phyloP scores from a whole-genome alignment of 257 asterid genomes.

The Petunia axillaris region DNA sequence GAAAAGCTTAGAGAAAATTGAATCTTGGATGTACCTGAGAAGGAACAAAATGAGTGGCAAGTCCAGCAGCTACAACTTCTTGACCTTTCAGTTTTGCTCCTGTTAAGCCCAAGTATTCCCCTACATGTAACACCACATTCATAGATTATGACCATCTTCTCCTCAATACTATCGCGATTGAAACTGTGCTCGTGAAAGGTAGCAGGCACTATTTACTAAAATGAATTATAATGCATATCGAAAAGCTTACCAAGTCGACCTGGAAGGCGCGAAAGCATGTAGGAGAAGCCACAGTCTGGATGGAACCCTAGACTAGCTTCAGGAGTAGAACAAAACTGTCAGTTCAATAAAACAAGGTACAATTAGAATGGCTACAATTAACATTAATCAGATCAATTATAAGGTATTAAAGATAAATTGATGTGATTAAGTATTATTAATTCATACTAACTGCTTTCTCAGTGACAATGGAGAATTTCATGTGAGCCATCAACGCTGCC shows the following conservation, averaged over 20 bases:
- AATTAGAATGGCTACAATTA: conserved; percentile 38
- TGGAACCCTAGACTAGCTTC: conserved; percentile 93
- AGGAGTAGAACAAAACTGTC: conserved; percentile 89
- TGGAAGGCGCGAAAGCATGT: conserved; percentile 70
- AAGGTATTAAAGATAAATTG: not conserved
- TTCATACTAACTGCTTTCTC: conserved; percentile 71
- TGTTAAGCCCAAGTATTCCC: conserved; percentile 83
- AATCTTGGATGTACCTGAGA: conserved; percentile 52
- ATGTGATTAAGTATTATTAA: not conserved
- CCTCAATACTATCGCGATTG: not conserved
- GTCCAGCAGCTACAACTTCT: conserved; percentile 81
- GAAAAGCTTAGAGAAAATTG: not conserved
- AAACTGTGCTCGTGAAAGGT: no score
- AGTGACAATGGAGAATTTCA: conserved; percentile 89
- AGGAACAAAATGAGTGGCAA: conserved; percentile 88
- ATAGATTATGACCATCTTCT: not conserved
- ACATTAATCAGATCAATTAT: not conserved
- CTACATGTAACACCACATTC: conserved; percentile 33
- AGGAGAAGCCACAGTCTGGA: conserved; percentile 89
- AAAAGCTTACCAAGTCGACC: conserved; percentile 68
- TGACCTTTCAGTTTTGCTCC: conserved; percentile 82
- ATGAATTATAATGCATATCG: not conserved
- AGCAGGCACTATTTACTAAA: no score
- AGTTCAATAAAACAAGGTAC: not conserved
- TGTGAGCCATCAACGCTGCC: conserved; percentile 82